Evolutionary conservation across 495 filamentous ascomycete genomes (phyloP).

Genomic region (Talaromyces adpressus): DNA sequence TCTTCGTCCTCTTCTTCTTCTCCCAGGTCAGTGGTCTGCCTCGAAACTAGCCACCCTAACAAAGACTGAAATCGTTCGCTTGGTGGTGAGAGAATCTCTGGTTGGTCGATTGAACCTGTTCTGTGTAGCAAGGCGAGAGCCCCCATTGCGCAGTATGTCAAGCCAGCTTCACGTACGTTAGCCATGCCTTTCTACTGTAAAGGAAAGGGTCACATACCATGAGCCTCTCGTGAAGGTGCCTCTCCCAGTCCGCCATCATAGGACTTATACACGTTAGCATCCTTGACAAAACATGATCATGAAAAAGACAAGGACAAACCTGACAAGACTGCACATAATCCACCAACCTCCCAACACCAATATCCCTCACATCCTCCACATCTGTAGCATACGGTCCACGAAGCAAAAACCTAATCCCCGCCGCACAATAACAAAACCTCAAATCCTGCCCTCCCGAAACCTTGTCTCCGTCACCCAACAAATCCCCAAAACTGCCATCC

Average conservation of each 20-base stretch:
- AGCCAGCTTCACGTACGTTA: conserved; percentile 55
- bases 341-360: conserved; percentile 64
- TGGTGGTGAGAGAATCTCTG: conserved; percentile 24
- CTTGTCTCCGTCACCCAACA: conserved; percentile 49
- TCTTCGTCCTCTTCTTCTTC: conserved; percentile 45
- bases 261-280: conserved; percentile 42
- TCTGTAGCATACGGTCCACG: conserved; percentile 48
- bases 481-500: conserved; percentile 90
- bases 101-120: conserved; percentile 13
- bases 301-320: conserved; percentile 33
- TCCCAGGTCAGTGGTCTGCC: conserved; percentile 54
- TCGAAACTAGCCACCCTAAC: conserved; percentile 59
- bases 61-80: conserved; percentile 35
- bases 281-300: neutral
- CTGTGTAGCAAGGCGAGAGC: conserved; percentile 64
- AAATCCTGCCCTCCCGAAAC: conserved; percentile 77
- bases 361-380: conserved; percentile 57
- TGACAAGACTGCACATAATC: conserved; percentile 64
- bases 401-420: conserved; percentile 76
- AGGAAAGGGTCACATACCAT: conserved; percentile 48
- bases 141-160: conserved; percentile 76
- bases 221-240: conserved; percentile 74
- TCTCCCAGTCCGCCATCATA: conserved; percentile 90
- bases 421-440: conserved; percentile 77
- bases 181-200: neutral